Evolutionary conservation across 805 yeast genomes (phyloP), one percentile per base, ranked within the genome.

Genomic region (Priceomyces melissophilus): DNA sequence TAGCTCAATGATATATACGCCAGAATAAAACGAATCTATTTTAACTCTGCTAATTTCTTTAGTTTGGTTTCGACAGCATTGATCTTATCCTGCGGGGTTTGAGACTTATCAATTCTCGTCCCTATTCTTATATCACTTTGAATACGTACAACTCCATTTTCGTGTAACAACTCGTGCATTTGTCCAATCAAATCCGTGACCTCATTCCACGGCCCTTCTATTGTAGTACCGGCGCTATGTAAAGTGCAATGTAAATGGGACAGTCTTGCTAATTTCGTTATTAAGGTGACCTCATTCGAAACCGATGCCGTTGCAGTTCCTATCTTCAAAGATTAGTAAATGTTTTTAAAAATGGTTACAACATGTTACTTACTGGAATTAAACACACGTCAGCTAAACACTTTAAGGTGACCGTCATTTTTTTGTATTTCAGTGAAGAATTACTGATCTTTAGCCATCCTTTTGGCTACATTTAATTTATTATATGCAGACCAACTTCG

Each of bases 191-290:
- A 63, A 27, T 72, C 78, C 79, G 81, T 83, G 1, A 89, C 96
- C 41, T 84, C 89, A 53, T 81, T 79, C 96, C 96, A 89, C n/a
- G 88, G 89, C 1, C 96, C 96, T 53, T 85, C 84, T 50, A 84
- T 81, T 2, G 96, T 87, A 5, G 96, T 88, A 3, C 96, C 96
- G 2, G 96, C 96, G 50, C 95, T 84, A 62, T 88, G 96, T 44
- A 88, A 67, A 1, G 86, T 79, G 46, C 83, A 79, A 37, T 80
- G 71, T 40, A 88, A 65, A 2, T 78, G 82, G 25, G 85, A 77
- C 16, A 71, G 71, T 43, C 83, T 71, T 17, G 88, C 81, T 40
- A 79, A 60, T 20, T 74, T 66, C 46, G 88, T 91, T 31, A 84
- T 80, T 35, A 75, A 70, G 6, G 95, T 81, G 32, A 88, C 81